Conservation (phyloP, 2,329 filamentous ascomycete species). For the Cladophialophora immunda region DNA sequence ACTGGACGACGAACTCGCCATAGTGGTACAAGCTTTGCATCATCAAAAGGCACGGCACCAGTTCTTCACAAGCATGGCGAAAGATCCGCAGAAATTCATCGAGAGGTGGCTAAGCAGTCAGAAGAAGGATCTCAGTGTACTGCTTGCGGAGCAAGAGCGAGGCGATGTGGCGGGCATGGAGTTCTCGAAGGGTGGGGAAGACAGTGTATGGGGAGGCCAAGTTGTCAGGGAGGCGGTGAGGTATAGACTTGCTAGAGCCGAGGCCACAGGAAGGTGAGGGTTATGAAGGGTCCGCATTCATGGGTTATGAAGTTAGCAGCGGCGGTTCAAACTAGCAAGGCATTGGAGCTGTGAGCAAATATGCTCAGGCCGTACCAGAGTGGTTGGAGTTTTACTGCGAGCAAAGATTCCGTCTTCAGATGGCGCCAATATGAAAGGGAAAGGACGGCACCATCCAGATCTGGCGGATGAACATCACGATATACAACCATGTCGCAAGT, state of each 20-base stretch:
- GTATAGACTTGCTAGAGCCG: conserved; percentile 64
- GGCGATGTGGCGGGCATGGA: conserved; percentile 61
- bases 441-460: background rate
- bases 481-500: background rate
- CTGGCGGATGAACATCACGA: background rate
- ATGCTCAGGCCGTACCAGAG: background rate
- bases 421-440: background rate
- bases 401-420: background rate
- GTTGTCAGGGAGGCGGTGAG: conserved; percentile 70
- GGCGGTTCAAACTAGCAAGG: background rate
- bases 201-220: conserved; percentile 70
- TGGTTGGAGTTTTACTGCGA: background rate
- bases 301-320: background rate
- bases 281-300: background rate
- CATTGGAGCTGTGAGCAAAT: background rate
- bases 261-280: conserved; percentile 40
- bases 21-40: conserved; percentile 81
- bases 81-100: conserved; percentile 85
- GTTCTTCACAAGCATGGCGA: conserved; percentile 80
- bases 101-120: conserved; percentile 90
- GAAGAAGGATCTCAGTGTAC: conserved; percentile 86
- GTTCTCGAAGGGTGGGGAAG: conserved; percentile 59
- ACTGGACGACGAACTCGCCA: conserved; percentile 85
- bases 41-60: conserved; percentile 89
- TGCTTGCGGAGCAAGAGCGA: conserved; percentile 80